Base-by-base conservation (phyloP, 1,284 basidiomycete species). In the Sporisorium exsertum region DNA sequence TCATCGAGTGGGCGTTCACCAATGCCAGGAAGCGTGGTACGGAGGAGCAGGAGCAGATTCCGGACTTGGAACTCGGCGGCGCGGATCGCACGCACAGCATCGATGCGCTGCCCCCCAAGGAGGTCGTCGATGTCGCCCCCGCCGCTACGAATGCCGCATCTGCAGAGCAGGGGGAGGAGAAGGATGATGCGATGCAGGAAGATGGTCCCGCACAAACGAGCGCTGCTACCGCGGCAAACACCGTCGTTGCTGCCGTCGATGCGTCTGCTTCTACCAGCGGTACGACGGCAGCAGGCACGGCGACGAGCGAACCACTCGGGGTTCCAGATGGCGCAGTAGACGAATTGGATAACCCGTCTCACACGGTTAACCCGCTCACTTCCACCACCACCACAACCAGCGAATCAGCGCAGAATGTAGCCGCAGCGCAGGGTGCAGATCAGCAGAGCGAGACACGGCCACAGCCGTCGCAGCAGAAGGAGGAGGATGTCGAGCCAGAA, bases 241-340 rank as follows among this genome's bases (percentile, higher is more conserved):
- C 15, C 1, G 37, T 24, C 26, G 50, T 24, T 4, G 55, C 32
- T 3, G 56, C 40, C 10, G 59, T 62, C 9, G 53, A 57, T 12
- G 60, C 58, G 10, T 35, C 52, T 22, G 46, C 49, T 12, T 18
- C 50, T 51, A 8, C 32, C 42, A 15, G 12, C 5, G 46, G 43
- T 10, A 35, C 33, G 10, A 8, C 64, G 8, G 15, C 54, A 13
- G 5, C 64, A 20, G 35, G 54, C 5, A 29, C 24, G 5, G 42
- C 51, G 10, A 2, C 54, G 16, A 20, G 32, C 33, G 52, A 70
- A 22, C 64, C 69, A 29, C 55, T 68, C 15, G 69, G 69, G 10
- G 32, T 77, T 5, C 72, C 76, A 5, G 15, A 15, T 16, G 76
- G 76, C 3, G 29, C 47, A 20, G 73, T 78, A 2, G 77, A 78